These are phyloP conservation scores for Solanum bukasovii DNA, from an alignment of 257 asterid species.

Conservation along the genomic window DNA sequence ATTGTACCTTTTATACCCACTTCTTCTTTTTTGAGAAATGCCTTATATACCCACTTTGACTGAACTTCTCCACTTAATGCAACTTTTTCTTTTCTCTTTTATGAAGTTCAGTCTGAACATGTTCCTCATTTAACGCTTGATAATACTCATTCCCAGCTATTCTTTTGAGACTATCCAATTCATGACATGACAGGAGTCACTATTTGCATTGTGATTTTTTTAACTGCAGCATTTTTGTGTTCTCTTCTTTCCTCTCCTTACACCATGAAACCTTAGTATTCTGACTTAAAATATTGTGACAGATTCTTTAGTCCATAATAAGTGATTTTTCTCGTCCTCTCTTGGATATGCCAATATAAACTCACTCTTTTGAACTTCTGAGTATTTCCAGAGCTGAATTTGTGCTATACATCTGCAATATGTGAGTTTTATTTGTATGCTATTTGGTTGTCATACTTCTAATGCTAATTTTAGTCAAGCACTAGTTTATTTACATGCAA, in stretches of 20 bases:
- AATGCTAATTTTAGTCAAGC: not conserved
- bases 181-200: not conserved
- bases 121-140: not conserved
- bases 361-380: not conserved
- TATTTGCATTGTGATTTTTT: not conserved
- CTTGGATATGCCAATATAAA: not conserved
- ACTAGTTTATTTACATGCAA: not conserved
- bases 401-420: not conserved
- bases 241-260: not conserved
- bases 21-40: not conserved
- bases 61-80: not conserved
- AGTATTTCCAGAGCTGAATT: not conserved
- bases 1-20: not conserved
- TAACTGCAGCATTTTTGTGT: not conserved
- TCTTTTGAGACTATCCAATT: not conserved
- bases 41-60: not conserved
- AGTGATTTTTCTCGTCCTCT: not conserved
- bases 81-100: not conserved
- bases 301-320: not conserved
- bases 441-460: not conserved
- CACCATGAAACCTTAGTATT: not conserved
- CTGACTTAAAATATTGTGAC: not conserved
- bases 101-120: not conserved
- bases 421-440: not conserved
- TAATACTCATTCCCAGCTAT: not conserved